Conservation (phyloP, 2,329 filamentous ascomycete species). For the Alternaria longipes region DNA sequence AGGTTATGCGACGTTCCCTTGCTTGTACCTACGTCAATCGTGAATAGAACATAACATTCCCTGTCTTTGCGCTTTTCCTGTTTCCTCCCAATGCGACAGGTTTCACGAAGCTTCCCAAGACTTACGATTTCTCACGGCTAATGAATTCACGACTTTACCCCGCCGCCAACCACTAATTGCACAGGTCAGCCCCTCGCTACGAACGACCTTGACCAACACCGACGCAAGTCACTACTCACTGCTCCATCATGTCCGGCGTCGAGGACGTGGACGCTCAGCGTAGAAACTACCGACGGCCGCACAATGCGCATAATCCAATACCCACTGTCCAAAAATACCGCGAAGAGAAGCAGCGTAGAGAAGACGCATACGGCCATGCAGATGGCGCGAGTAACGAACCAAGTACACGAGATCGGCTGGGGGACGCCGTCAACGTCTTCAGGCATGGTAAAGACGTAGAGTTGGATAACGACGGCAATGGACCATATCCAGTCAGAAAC, state of each 20-base stretch:
- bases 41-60: conserved; percentile 23
- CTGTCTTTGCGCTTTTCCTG: conserved; percentile 24
- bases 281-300: conserved; percentile 53
- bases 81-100: conserved; percentile 13
- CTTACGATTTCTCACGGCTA: conserved; percentile 5
- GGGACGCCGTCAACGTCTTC: conserved; percentile 48
- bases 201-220: conserved; percentile 5
- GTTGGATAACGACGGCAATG: conserved; percentile 33
- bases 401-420: conserved; percentile 47
- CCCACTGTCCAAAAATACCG: conserved; percentile 59
- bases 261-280: conserved; percentile 54
- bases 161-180: conserved; percentile 1
- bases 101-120: neutral
- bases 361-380: conserved; percentile 44
- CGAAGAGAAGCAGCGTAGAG: conserved; percentile 56
- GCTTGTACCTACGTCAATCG: conserved; percentile 36
- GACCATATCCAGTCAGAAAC: conserved; percentile 48
- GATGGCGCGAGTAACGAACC: conserved; percentile 37
- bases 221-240: neutral
- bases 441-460: conserved; percentile 41
- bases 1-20: conserved; percentile 15
- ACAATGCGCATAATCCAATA: conserved; percentile 56
- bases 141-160: conserved; percentile 6
- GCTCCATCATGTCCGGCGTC: conserved; percentile 49
- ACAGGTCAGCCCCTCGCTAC: neutral